Conservation (phyloP, 2,329 filamentous ascomycete species). For the Colletotrichum liriopes region DNA sequence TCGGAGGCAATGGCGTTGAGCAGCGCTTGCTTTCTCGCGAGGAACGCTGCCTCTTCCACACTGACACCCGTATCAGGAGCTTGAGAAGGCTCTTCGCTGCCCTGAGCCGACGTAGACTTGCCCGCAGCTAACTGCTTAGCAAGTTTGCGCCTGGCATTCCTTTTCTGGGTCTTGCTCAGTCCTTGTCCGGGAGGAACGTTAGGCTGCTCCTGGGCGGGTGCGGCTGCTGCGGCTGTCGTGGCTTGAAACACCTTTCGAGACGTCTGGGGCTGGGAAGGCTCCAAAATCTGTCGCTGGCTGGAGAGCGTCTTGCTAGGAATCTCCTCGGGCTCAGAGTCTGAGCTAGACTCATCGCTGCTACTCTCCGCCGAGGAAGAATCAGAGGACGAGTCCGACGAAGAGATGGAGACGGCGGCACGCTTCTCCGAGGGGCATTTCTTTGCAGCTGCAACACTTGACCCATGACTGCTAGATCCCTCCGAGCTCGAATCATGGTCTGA, state of each 20-base stretch:
- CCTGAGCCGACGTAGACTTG: neutral
- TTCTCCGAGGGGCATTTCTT: neutral
- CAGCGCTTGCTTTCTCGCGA: constrained; percentile 59
- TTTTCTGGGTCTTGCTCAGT: constrained; percentile 62
- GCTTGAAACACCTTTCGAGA: constrained; percentile 22
- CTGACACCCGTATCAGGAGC: neutral
- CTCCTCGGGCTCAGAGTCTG: constrained; percentile 55
- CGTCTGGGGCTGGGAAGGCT: neutral
- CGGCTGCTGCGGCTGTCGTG: constrained; percentile 22
- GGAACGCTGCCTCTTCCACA: constrained; percentile 49
- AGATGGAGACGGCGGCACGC: constrained; percentile 1
- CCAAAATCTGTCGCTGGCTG: constrained; percentile 20
- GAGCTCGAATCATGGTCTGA: constrained; percentile 32
- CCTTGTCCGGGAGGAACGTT: constrained; percentile 54
- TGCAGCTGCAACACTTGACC: neutral
- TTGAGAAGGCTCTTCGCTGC: neutral
- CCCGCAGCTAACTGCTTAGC: constrained; percentile 49
- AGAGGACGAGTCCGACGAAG: constrained; percentile 29
- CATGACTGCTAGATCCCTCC: constrained; percentile 39
- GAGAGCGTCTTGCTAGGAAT: constrained; percentile 51
- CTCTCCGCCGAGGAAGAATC: constrained; percentile 27
- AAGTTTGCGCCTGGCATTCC: constrained; percentile 66
- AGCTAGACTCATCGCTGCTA: constrained; percentile 45
- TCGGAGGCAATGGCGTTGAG: constrained; percentile 50
- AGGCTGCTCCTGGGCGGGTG: constrained; percentile 35